These are phyloP conservation scores for Backusella parvicylindrica DNA, from an alignment of 192 early-diverging fungal genomes.

Conservation along the genomic window DNA sequence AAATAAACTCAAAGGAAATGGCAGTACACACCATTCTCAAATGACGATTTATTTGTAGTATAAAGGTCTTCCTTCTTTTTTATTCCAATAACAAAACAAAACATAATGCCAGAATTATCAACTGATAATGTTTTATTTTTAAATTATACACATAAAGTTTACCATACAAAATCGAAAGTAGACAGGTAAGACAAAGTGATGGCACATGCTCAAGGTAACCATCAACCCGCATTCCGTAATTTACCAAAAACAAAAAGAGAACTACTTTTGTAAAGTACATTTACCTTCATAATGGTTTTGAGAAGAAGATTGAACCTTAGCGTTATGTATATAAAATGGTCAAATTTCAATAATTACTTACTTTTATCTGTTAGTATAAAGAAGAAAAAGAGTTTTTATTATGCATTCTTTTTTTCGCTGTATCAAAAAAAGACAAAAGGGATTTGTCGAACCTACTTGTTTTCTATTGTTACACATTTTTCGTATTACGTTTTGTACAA, in stretches of 20 bases:
- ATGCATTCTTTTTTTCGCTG: neutral
- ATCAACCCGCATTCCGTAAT: neutral
- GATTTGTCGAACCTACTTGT: neutral
- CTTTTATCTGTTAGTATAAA: neutral
- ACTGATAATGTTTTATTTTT: neutral
- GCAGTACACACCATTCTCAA: neutral
- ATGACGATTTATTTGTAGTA: neutral
- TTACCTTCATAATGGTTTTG: neutral
- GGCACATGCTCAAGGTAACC: neutral
- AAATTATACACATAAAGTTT: neutral
- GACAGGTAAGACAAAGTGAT: slow-evolving; percentile 6
- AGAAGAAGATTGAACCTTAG: neutral
- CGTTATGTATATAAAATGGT: neutral
- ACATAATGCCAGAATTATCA: neutral
- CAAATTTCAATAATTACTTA: neutral
- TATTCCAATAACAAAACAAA: neutral
- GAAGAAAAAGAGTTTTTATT: neutral
- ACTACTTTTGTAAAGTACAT: neutral
- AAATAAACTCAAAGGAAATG: neutral
- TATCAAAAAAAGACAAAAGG: neutral
- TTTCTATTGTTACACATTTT: neutral
- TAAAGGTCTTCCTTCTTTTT: neutral
- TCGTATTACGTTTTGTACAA: neutral
- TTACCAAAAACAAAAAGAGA: neutral
- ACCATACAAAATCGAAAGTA: neutral